Evolutionary conservation across 345 rosid species (phyloP), one percentile per base, ranked within the genome.

Genomic region (Durio zibethinus): DNA sequence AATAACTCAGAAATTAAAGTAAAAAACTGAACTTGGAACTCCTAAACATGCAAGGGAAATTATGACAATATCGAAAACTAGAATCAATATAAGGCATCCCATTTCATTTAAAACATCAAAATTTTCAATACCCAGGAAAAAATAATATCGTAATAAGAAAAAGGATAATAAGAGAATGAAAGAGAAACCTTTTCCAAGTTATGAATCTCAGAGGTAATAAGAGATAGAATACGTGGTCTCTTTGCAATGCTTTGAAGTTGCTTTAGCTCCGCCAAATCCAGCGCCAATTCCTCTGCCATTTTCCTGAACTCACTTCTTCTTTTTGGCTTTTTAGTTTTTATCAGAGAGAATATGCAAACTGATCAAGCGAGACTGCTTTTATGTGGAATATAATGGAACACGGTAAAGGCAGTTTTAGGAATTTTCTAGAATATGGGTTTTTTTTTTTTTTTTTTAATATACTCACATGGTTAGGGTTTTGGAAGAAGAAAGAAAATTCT

Each of bases 251-350:
- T 87, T 70, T 88, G 93, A 18, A 96, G 86, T 18, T 91, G 89
- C 78, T 68, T 90, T 0, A 96, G 91, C 86, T 96, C 99, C 54
- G 83, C 90, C 86, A 96, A 83, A 82, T 93, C 99, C 57, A 92
- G 78, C 25, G 79, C 79, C 53, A 85, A 10, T 29, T 90, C 91
- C 36, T 89, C 97, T 31, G 94, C 97, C 98, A 93, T 93, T 52
- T 76, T 43, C 54, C 29, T 18, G 0, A n/a, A 42, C 12, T 68
- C 54, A 15, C 54, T 43, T 67, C 1, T 11, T 2, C 35, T 33
- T 2, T 18, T 10, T 16, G 5, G 1, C 2, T 18, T 9, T 45
- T 43, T 3, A 3, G 35, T 14, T 31, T 71, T 36, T 35, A 60
- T 23, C 15, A 7, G 68, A 74, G 25, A n/a, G 29, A 20, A 10